A percentile compares a stretch with the other conserved stretches of the same genome.
phyloP scores from a whole-genome alignment of 23 red algal genomes.

The Cyanidium caldarium region DNA sequence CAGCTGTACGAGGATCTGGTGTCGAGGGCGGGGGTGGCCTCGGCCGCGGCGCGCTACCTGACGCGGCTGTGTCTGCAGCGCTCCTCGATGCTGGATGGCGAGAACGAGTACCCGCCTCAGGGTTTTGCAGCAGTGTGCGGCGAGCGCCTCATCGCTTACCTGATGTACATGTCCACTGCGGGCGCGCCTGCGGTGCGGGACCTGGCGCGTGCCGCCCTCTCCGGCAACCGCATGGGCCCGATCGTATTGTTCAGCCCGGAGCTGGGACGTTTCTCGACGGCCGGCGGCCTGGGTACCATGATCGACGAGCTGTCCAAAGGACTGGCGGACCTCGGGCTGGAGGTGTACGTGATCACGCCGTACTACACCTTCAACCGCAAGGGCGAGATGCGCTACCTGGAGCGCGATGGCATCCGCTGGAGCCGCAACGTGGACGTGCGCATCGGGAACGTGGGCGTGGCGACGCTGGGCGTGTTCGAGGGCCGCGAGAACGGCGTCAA shows the following conservation, averaged over 20 bases:
- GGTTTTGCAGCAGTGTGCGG: conserved; percentile 66
- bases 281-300: conserved; percentile 97
- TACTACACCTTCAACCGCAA: conserved; percentile 92
- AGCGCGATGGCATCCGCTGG: conserved; percentile 58
- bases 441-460: conserved; percentile 48
- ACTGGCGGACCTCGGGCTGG: conserved; percentile 69
- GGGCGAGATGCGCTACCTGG: conserved; percentile 71
- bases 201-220: conserved; percentile 24
- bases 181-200: conserved; percentile 18
- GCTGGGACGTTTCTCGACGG: conserved; percentile 81
- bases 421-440: conserved; percentile 67
- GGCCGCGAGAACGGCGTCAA: conserved; percentile 80
- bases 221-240: conserved; percentile 62
- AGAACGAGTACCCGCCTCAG: conserved; percentile 49
- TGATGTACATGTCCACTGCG: conserved; percentile 49
- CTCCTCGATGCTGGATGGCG: conserved; percentile 30
- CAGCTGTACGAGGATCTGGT: not conserved
- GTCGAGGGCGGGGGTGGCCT: too few relatives aligned
- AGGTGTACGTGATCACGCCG: conserved; percentile 96
- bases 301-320: conserved; percentile 95
- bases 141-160: conserved; percentile 69
- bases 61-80: conserved; percentile 62
- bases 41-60: conserved; percentile 11
- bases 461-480: conserved; percentile 69
- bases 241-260: conserved; percentile 85